Evolutionary conservation across 2,329 filamentous ascomycete species (phyloP).

Genomic region (Alternaria postmessia): DNA sequence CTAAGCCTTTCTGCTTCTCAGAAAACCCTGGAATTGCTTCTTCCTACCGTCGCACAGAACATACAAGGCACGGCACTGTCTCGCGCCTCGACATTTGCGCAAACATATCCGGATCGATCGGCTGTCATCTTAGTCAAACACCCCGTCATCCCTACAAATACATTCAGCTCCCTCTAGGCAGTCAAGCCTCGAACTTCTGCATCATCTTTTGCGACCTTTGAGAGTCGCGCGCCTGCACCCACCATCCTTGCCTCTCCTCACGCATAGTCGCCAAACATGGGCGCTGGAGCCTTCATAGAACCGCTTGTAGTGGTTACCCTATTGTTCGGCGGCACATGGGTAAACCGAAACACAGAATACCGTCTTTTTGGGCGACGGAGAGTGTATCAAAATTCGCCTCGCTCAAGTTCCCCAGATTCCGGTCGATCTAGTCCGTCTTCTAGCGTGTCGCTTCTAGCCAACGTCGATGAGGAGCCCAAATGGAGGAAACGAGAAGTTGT

Average conservation of each 20-base stretch:
- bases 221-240: not conserved
- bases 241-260: not conserved
- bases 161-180: not conserved
- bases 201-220: not conserved
- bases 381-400: conserved; percentile 32
- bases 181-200: not conserved
- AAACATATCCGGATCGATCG: not conserved
- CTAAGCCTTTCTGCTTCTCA: not conserved
- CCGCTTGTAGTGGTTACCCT: conserved; percentile 68
- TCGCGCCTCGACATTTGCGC: conserved; percentile 1
- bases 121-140: conserved; percentile 1
- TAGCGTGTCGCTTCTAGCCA: conserved; percentile 54
- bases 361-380: conserved; percentile 43
- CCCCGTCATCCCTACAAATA: not conserved
- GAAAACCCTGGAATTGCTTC: not conserved
- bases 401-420: conserved; percentile 54
- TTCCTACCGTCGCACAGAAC: not conserved
- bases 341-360: conserved; percentile 62
- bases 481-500: conserved; percentile 62
- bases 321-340: conserved; percentile 68
- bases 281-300: conserved; percentile 66
- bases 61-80: not conserved
- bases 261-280: conserved; percentile 53
- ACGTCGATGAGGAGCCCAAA: conserved; percentile 51
- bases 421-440: conserved; percentile 51